These are phyloP conservation scores for Bisporella sp. DNA, from an alignment of 2,329 filamentous ascomycete species.

Conservation along the genomic window DNA sequence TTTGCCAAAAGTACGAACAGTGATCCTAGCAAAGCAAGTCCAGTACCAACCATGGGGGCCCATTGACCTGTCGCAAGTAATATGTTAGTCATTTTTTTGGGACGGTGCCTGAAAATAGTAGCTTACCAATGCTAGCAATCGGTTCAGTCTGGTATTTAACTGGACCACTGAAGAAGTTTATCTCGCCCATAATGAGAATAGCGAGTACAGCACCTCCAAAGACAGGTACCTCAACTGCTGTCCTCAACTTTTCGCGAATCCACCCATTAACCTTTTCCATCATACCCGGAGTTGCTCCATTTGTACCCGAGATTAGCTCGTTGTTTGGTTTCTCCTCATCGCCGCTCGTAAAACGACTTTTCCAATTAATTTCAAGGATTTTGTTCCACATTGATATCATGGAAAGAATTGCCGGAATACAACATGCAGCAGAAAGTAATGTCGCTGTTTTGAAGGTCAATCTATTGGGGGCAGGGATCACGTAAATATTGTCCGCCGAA, in stretches of 20 bases:
- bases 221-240: slow-evolving; percentile 49
- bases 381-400: slow-evolving; percentile 57
- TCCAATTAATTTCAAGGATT: slow-evolving; percentile 57
- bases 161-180: slow-evolving; percentile 53
- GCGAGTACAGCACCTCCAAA: slow-evolving; percentile 52
- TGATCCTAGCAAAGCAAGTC: slow-evolving; percentile 50
- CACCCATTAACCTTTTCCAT: slow-evolving; percentile 50
- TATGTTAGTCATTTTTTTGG: slow-evolving; percentile 17
- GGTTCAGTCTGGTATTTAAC: slow-evolving; percentile 55
- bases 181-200: slow-evolving; percentile 54
- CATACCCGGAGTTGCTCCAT: slow-evolving; percentile 42
- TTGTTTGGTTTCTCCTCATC: slow-evolving; percentile 26
- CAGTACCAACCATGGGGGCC: slow-evolving; percentile 52
- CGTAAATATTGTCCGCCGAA: slow-evolving; percentile 53
- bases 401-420: slow-evolving; percentile 56
- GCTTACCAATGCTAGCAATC: slow-evolving; percentile 51
- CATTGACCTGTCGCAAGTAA: slow-evolving; percentile 41
- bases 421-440: slow-evolving; percentile 56
- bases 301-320: slow-evolving; percentile 43
- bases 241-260: slow-evolving; percentile 43
- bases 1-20: slow-evolving; percentile 42
- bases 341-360: slow-evolving; percentile 31
- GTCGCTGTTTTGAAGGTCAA: slow-evolving; percentile 54
- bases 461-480: slow-evolving; percentile 48
- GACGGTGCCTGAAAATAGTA: not conserved